phyloP scores from a whole-genome alignment of 129 eudicot species.

The Helianthus annuus region DNA sequence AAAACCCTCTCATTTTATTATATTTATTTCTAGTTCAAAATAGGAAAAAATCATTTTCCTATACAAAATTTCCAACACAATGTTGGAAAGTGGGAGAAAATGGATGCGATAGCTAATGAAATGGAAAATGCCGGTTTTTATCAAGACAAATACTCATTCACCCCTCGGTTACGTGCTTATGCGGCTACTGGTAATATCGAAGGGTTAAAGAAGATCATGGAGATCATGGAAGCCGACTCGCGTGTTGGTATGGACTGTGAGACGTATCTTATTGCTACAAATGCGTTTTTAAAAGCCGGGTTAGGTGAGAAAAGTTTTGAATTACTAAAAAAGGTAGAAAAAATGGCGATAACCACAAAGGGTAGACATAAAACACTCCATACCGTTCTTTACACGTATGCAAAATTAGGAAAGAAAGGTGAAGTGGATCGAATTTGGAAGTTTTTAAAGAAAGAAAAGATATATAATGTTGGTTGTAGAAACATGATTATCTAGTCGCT shows the following conservation, averaged over 20 bases:
- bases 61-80: too few relatives aligned
- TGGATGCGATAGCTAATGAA: constrained; percentile 46
- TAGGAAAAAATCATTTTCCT: too few relatives aligned
- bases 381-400: constrained; percentile 30
- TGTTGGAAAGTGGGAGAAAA: constrained; percentile 35
- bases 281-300: constrained; percentile 44
- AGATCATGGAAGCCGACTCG: constrained; percentile 43
- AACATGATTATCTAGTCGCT: constrained; percentile 48
- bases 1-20: too few relatives aligned
- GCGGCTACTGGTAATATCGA: constrained; percentile 42
- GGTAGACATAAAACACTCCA: constrained; percentile 18
- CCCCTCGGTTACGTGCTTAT: constrained; percentile 39
- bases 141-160: constrained; percentile 28
- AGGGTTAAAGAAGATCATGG: constrained; percentile 44
- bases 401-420: constrained; percentile 47
- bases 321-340: constrained; percentile 41
- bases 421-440: constrained; percentile 60
- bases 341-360: constrained; percentile 8
- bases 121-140: constrained; percentile 47
- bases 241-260: constrained; percentile 25
- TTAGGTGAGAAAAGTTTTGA: constrained; percentile 40
- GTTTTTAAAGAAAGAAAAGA: constrained; percentile 31
- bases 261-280: constrained; percentile 36
- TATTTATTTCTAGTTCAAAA: too few relatives aligned
- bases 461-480: constrained; percentile 45